Conservation (phyloP, 2,329 filamentous ascomycete genomes). For the Aspergillus brasiliensis region DNA sequence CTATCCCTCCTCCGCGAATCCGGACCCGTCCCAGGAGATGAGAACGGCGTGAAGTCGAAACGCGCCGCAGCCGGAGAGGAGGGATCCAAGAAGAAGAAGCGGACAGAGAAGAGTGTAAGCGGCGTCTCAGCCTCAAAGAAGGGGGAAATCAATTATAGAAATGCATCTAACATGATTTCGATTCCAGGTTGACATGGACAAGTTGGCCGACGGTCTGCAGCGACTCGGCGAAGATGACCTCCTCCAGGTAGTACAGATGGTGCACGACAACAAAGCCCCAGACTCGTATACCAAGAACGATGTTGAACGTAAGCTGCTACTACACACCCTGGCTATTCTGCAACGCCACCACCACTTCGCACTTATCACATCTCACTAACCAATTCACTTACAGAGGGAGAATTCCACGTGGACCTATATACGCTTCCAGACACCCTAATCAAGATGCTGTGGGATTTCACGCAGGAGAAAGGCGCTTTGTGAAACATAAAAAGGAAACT, state of each 20-base stretch:
- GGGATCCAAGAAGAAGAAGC: conserved; percentile 75
- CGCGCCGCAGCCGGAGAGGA: conserved; percentile 57
- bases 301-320: conserved; percentile 73
- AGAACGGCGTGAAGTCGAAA: conserved; percentile 66
- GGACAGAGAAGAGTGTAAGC: conserved; percentile 61
- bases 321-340: no score
- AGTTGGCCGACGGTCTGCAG: conserved; percentile 87
- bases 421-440: conserved; percentile 89
- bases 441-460: conserved; percentile 95
- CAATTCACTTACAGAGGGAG: conserved; percentile 67
- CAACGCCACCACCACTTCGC: not conserved
- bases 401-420: conserved; percentile 97
- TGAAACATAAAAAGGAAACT: conserved; percentile 21
- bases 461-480: conserved; percentile 49
- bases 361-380: conserved; percentile 14
- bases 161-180: not conserved
- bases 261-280: conserved; percentile 92
- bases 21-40: conserved; percentile 77
- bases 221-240: conserved; percentile 91
- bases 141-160: not conserved
- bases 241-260: conserved; percentile 93
- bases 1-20: conserved; percentile 78
- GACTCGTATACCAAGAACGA: conserved; percentile 98
- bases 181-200: conserved; percentile 80
- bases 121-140: not conserved